Base-by-base conservation (phyloP, 2,329 filamentous ascomycete species). In the Cordyceps javanica region DNA sequence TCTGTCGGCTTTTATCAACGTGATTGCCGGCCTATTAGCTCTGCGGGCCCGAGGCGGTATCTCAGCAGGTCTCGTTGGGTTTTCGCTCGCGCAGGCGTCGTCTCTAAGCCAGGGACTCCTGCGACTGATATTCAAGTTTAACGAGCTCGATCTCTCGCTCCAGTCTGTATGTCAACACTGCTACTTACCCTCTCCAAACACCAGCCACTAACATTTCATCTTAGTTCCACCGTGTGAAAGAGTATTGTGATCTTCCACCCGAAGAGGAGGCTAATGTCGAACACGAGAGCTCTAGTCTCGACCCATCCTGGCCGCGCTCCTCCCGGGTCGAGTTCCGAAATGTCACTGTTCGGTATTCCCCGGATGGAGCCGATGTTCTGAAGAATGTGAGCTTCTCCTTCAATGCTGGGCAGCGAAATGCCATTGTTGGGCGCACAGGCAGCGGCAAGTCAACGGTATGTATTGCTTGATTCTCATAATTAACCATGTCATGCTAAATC, bases 361-460 rank as follows among this genome's bases (percentile, higher is more conserved):
- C 70, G 26, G 68, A 79, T 59, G 69, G 77, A 21, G 71, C 72
- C 44, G 73, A 80, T 52, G 77, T 82, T 28, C 69, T 82, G 21
- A 77, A 77, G 30, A 68, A 79, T 38, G 68, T 82, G 50, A 79
- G 74, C 58, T 70, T 82, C 41, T 75, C 72, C 32, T 78, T 82
- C 60, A 73, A 72, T 7, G 87, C 87, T 0, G 89, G 90, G 1
- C 87, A 88, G 56, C 87, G 88, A 53, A 89, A 89, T 1, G 90
- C 90, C 0, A 79, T 96, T 25, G 88, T 92, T 13, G 90, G 90
- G 3, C 83, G 90, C 8, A 95, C 90, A 0, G 86, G 89, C 0
- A 91, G 88, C 5, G 90, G 90, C 3, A 96, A 96, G 70, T 90
- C 86, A 51, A 95, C 90, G 0, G 80, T 93, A 66, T 68, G 76